Evolutionary conservation across 352 stramenopile genomes (phyloP).

Genomic region (Phytophthora crassamura): DNA sequence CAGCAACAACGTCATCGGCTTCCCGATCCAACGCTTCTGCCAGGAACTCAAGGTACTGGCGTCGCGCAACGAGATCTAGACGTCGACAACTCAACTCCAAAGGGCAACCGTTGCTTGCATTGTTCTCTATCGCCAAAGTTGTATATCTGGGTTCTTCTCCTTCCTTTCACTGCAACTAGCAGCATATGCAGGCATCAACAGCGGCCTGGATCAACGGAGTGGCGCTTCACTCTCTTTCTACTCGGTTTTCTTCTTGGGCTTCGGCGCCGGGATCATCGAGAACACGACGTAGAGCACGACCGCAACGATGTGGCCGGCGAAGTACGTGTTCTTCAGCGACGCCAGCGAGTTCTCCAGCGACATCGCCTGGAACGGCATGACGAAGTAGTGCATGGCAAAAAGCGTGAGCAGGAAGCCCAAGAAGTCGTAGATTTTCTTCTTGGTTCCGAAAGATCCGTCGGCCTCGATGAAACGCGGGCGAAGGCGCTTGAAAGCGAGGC

Average conservation of each 20-base stretch:
- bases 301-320: constrained; percentile 68
- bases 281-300: constrained; percentile 76
- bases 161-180: constrained; percentile 3
- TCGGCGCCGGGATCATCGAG: constrained; percentile 64
- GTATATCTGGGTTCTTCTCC: constrained; percentile 16
- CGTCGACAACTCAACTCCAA: background rate
- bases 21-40: constrained; percentile 84
- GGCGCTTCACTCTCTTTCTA: constrained; percentile 33
- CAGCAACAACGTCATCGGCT: constrained; percentile 93
- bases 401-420: constrained; percentile 54
- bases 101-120: constrained; percentile 19
- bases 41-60: constrained; percentile 60
- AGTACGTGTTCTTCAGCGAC: constrained; percentile 75
- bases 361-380: constrained; percentile 78
- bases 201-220: constrained; percentile 13
- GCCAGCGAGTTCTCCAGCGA: constrained; percentile 72
- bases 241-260: constrained; percentile 62
- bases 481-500: constrained; percentile 66
- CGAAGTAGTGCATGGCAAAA: constrained; percentile 72
- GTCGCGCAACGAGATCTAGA: constrained; percentile 50
- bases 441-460: constrained; percentile 52
- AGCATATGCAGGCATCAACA: background rate
- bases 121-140: constrained; percentile 32
- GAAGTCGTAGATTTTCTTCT: constrained; percentile 75
- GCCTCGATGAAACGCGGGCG: constrained; percentile 71